Evolutionary conservation across 169 alveolate species (phyloP), one percentile per base, ranked within the genome.

Genomic region (Plasmodium falciparum): DNA sequence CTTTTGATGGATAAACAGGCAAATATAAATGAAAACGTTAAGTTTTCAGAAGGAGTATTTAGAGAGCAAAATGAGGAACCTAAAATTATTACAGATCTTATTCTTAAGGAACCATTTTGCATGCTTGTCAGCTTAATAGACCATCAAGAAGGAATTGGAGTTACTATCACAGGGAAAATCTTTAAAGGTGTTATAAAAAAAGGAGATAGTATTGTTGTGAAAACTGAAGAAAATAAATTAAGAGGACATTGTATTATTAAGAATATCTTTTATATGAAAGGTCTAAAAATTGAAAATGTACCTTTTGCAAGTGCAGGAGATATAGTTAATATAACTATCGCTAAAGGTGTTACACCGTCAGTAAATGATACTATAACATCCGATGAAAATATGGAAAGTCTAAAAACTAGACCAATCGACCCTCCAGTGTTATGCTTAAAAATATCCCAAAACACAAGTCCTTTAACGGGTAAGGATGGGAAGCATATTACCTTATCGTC

Each of bases 391-490:
- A 54, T 95, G 4, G 88, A 58, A 67, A 88, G 97, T n/a, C 26
- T 95, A 52, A 92, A 89, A 33, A 93, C 98, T 12, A 93, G 96
- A 5, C 96, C 97, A 12, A 96, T 98, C 54, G 98, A 97, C 54
- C 98, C 98, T 2, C 99, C 99, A 1, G 98, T 97, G 71, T 93
- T 98, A 29, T 92, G 97, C n/a, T 94, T 98, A 72, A 62, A 91
- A 15, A 90, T 98, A 12, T 93, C 98, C 0, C 95, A 93, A 9
- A 98, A 98, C 90, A 95, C 97, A 62, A 95, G 98, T 66, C 99
- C 99, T 11, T 93, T 97, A 63, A 96, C 97, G 12, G 98, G 99
- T 8, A 92, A 95, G 62, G 99, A 97, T 24, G 98, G 99, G 29
- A 91, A 95, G 20, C 93, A 83, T 50, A 86, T 76, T 39, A 96